These are phyloP conservation scores for Epichloe aotearoae DNA, from an alignment of 2,329 filamentous ascomycete species.

Conservation along the genomic window DNA sequence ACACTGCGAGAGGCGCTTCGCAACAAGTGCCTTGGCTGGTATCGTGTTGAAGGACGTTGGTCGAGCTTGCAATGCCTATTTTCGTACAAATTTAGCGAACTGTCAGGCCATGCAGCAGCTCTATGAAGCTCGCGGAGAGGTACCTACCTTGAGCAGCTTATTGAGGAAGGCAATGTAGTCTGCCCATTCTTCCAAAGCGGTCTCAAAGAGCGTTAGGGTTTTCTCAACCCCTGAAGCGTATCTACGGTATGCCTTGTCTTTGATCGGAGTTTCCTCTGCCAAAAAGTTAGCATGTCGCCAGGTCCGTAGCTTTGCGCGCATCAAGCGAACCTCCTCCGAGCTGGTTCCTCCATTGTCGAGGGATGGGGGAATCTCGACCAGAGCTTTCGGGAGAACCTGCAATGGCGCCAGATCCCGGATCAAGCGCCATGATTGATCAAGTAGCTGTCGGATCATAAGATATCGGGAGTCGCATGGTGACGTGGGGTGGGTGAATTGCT, in stretches of 20 bases:
- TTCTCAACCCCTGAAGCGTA: conserved; percentile 84
- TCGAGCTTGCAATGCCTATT: conserved; percentile 74
- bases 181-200: conserved; percentile 92
- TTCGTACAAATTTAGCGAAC: conserved; percentile 1
- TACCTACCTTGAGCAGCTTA: conserved; percentile 84
- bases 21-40: conserved; percentile 69
- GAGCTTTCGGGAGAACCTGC: conserved; percentile 70
- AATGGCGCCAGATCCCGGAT: conserved; percentile 41
- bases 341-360: conserved; percentile 65
- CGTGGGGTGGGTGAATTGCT: background rate
- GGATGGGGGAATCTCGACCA: conserved; percentile 66
- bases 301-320: conserved; percentile 5
- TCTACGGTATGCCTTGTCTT: conserved; percentile 64
- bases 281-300: conserved; percentile 1
- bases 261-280: conserved; percentile 40
- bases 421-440: conserved; percentile 45
- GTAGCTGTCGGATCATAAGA: conserved; percentile 9
- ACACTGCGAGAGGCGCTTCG: conserved; percentile 88
- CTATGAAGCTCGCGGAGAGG: background rate
- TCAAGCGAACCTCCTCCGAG: conserved; percentile 55
- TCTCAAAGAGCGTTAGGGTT: conserved; percentile 81
- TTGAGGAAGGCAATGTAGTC: conserved; percentile 98
- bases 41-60: conserved; percentile 58
- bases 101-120: background rate
- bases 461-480: conserved; percentile 4